A percentile compares a stretch with the other conserved stretches of the same genome.
Evolutionary conservation across 441 rosid genomes (phyloP).

Genomic region (Croton laevigatus): DNA sequence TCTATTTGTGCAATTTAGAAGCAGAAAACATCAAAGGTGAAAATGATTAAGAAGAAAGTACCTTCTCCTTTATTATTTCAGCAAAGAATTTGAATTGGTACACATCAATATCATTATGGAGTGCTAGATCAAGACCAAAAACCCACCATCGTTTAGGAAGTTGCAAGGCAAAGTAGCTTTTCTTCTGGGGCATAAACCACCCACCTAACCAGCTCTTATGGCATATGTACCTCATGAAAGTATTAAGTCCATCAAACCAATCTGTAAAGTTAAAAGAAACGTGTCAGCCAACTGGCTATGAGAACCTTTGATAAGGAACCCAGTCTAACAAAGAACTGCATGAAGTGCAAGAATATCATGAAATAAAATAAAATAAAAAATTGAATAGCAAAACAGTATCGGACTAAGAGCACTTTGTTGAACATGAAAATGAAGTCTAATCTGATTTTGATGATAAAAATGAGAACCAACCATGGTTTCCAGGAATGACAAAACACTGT

Average conservation of each 20-base stretch:
- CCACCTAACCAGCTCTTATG: conserved; percentile 99
- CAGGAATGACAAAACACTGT: conserved; percentile 90
- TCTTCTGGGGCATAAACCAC: conserved; percentile 99
- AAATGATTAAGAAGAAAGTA: conserved; percentile 28
- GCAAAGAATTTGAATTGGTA: conserved; percentile 97
- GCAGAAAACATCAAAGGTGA: conserved; percentile 13
- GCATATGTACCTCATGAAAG: conserved; percentile 98
- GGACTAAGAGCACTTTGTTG: neutral
- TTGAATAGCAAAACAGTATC: neutral
- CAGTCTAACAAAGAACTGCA: conserved; percentile 7
- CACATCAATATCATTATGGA: conserved; percentile 96
- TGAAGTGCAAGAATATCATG: neutral
- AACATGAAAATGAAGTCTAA: conserved; percentile 1
- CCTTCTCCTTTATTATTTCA: conserved; percentile 71
- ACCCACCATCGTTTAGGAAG: conserved; percentile 97
- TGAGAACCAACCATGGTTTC: conserved; percentile 86
- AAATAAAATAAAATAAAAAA: neutral
- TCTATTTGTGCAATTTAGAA: conserved; percentile 4
- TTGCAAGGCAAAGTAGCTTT: conserved; percentile 97
- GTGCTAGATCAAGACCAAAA: conserved; percentile 98
- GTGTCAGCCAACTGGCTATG: neutral
- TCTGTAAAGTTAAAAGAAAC: conserved; percentile 41
- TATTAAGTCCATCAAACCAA: conserved; percentile 98
- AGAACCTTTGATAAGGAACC: conserved; percentile 11
- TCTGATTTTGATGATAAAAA: conserved; percentile 22